Conservation (phyloP, 352 stramenopile genomes). For the Phytophthora europaea region DNA sequence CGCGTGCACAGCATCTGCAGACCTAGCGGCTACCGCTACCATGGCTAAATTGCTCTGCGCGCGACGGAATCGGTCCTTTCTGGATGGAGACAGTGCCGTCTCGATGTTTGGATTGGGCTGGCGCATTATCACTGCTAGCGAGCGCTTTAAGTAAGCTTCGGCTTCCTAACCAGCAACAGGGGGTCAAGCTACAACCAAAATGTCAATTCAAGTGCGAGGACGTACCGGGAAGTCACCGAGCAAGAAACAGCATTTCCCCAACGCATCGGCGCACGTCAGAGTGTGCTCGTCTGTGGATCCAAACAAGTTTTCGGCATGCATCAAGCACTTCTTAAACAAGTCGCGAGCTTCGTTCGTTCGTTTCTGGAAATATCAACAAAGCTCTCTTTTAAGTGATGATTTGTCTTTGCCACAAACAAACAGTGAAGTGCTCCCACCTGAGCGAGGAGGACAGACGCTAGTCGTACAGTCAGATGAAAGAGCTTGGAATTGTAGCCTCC, state of each 20-base stretch:
- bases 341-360: constrained; percentile 46
- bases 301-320: constrained; percentile 36
- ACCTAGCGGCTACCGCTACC: constrained; percentile 58
- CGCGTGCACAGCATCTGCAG: constrained; percentile 17
- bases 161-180: constrained; percentile 39
- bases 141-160: constrained; percentile 53
- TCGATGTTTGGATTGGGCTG: not conserved
- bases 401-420: not conserved
- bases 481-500: constrained; percentile 64
- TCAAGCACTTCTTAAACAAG: constrained; percentile 50
- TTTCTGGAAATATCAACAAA: constrained; percentile 35
- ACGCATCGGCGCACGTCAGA: constrained; percentile 49
- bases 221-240: constrained; percentile 62
- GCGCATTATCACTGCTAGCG: constrained; percentile 36
- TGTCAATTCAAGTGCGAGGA: not conserved
- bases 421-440: constrained; percentile 40
- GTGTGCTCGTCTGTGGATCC: constrained; percentile 27
- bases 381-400: not conserved
- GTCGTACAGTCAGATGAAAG: constrained; percentile 44
- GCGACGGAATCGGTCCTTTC: constrained; percentile 39
- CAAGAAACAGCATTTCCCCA: constrained; percentile 70
- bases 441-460: constrained; percentile 48
- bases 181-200: not conserved
- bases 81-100: constrained; percentile 9
- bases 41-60: constrained; percentile 73